Percentiles rank a stretch among this genome's conserved stretches.
Evolutionary conservation across 164 flowering plant species (phyloP).

Genomic region (Stephania yunnanensis): DNA sequence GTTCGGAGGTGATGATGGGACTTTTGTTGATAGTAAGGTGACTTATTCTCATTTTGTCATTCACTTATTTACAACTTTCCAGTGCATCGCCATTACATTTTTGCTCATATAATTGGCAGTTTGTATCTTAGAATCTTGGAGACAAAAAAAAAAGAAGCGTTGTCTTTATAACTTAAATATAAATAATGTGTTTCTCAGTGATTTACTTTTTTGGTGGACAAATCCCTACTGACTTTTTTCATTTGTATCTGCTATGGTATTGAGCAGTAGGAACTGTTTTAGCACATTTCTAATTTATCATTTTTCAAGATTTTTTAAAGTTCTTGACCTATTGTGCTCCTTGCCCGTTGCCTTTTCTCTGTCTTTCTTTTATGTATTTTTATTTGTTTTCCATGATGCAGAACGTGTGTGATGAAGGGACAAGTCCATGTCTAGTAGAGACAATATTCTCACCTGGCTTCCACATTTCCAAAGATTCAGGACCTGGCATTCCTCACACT

Average conservation of each 20-base stretch:
- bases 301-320: background rate
- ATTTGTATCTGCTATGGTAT: background rate
- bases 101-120: background rate
- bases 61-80: background rate
- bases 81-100: background rate
- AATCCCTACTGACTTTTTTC: background rate
- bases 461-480: constrained; percentile 46
- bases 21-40: constrained; percentile 44
- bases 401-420: constrained; percentile 38
- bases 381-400: constrained; percentile 2
- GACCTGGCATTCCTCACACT: constrained; percentile 33
- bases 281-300: background rate
- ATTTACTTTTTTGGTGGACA: no score
- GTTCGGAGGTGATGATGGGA: constrained; percentile 20
- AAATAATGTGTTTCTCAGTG: background rate
- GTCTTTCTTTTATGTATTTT: background rate
- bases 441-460: constrained; percentile 88
- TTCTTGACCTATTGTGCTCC: no score
- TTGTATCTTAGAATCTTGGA: no score
- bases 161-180: background rate
- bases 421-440: constrained; percentile 22
- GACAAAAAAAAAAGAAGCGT: background rate
- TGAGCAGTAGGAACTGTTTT: background rate
- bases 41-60: constrained; percentile 2
- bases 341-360: background rate